Base-by-base conservation (phyloP, 352 stramenopile genomes). In the Aphanomyces euteiches region DNA sequence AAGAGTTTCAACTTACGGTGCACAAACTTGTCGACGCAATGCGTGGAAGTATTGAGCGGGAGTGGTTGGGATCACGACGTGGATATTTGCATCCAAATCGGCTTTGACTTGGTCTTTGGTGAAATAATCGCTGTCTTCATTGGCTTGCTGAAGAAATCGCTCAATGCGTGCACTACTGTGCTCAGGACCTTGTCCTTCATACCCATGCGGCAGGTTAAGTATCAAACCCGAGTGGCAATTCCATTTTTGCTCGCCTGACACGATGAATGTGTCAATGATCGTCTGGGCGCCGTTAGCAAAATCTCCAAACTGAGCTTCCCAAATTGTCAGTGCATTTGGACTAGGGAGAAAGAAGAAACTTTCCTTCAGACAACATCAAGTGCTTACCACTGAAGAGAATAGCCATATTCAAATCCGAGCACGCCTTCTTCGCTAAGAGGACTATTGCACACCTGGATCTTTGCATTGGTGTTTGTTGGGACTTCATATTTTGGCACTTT, bases 21-120 rank as follows among this genome's bases (percentile, higher is more conserved):
- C 56, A 38, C 53, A 56, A n/a, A 90, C 79, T 73, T 95, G 87
- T 68, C 95, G 89, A 73, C 94, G 90, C 66, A 99, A 79, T 69
- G 95, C 80, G 73, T 98, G 94, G 79, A 98, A 99, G 77, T 98
- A 99, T 76, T 98, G 98, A 43, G 95, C 95, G 1, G 96, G 94
- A 15, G 88, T 96, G 43, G 84, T 96, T 43, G 86, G 73, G 63
- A 93, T 92, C 50, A 82, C 80, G 8, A 96, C 86, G 64, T 93
- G 90, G 64, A 95, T 79, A 76, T 96, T 96, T 4, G 77, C 77
- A 39, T 77, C 75, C 59, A 78, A 79, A 67, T 85, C 80, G 6
- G 79, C 82, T 28, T 79, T 78, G 37, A 72, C 66, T 3, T 72
- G 63, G 53, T 82, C 59, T 2, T 43, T 56, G 40, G 73, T 69